A percentile compares a stretch with the other conserved stretches of the same genome.
Conservation (phyloP, 2,329 filamentous ascomycete species). For the Didymella pinodella region DNA sequence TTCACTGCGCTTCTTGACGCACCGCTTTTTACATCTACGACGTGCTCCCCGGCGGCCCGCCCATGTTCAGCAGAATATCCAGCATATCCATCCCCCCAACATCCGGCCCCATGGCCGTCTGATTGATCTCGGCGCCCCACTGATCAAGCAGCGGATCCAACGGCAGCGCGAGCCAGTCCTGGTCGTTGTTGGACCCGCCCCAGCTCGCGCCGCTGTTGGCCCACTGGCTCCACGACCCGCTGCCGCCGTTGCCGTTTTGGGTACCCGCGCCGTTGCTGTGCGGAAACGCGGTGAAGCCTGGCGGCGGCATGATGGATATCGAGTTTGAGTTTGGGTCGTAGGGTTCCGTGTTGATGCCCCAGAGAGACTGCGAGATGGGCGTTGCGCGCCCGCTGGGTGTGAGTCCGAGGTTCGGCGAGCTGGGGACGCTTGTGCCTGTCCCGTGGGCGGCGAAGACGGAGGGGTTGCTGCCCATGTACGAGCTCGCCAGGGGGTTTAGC, state of each 20-base stretch:
- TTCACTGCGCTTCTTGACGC: no score
- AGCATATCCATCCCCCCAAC: constrained; percentile 64
- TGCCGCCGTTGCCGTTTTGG: constrained; percentile 20
- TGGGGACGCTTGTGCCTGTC: constrained; percentile 36
- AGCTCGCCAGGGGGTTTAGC: constrained; percentile 25
- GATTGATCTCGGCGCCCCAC: constrained; percentile 65
- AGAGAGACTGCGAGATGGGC: constrained; percentile 47
- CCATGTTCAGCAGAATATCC: constrained; percentile 56
- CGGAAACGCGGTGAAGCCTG: constrained; percentile 10
- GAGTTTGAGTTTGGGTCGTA: constrained; percentile 55
- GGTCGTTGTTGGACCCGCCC: constrained; percentile 41
- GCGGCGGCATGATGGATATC: constrained; percentile 57
- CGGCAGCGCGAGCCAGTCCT: constrained; percentile 69
- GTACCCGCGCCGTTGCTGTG: constrained; percentile 24
- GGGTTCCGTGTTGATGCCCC: constrained; percentile 55
- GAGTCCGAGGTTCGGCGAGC: constrained; percentile 38
- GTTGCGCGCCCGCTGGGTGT: constrained; percentile 45
- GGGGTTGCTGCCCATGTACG: constrained; percentile 25
- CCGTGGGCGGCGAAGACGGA: constrained; percentile 18
- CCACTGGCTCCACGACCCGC: constrained; percentile 30
- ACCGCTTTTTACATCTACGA: constrained; percentile 6
- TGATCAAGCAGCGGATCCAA: constrained; percentile 67
- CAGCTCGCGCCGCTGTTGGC: constrained; percentile 28
- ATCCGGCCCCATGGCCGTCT: constrained; percentile 68
- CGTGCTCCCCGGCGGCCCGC: constrained; percentile 39